Conservation (phyloP, 2,329 filamentous ascomycete genomes). For the Trichoderma afroharzianum region DNA sequence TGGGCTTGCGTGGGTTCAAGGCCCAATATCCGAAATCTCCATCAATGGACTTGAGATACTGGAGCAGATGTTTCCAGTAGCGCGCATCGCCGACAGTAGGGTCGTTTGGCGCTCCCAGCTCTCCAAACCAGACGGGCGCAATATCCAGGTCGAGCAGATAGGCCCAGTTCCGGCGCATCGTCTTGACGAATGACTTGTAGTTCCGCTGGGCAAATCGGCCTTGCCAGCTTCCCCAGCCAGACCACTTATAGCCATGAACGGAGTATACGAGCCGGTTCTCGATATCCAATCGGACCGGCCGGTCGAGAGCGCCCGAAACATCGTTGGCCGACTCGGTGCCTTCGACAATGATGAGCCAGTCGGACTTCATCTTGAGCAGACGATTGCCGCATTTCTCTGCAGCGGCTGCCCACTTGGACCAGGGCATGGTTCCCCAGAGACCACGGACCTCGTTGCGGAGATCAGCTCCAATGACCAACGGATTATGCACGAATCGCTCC, state of each 20-base stretch:
- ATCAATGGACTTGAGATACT: slow-evolving; percentile 54
- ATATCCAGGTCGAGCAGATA: slow-evolving; percentile 50
- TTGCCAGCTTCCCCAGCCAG: slow-evolving; percentile 61
- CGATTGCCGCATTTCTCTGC: slow-evolving; percentile 61
- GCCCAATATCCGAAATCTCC: slow-evolving; percentile 70
- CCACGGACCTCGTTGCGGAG: slow-evolving; percentile 67
- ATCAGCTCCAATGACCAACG: slow-evolving; percentile 62
- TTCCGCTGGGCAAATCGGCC: slow-evolving; percentile 58
- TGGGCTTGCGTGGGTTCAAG: slow-evolving; percentile 62
- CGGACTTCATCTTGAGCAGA: slow-evolving; percentile 54
- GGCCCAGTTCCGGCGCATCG: slow-evolving; percentile 64
- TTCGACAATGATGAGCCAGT: slow-evolving; percentile 67
- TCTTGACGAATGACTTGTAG: slow-evolving; percentile 58
- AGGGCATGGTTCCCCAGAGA: slow-evolving; percentile 66
- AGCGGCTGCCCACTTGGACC: slow-evolving; percentile 63
- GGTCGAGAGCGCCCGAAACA: slow-evolving; percentile 50
- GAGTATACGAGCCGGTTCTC: slow-evolving; percentile 60
- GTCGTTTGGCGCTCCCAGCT: slow-evolving; percentile 56
- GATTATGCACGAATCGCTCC: slow-evolving; percentile 54
- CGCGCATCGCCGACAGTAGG: slow-evolving; percentile 56
- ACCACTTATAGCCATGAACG: slow-evolving; percentile 67
- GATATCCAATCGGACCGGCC: slow-evolving; percentile 56
- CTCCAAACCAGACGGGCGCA: slow-evolving; percentile 64
- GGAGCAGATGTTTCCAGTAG: slow-evolving; percentile 63
- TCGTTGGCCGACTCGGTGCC: slow-evolving; percentile 66